phyloP scores from a whole-genome alignment of 2,329 filamentous ascomycete species.

The Hypoxylon sp. region DNA sequence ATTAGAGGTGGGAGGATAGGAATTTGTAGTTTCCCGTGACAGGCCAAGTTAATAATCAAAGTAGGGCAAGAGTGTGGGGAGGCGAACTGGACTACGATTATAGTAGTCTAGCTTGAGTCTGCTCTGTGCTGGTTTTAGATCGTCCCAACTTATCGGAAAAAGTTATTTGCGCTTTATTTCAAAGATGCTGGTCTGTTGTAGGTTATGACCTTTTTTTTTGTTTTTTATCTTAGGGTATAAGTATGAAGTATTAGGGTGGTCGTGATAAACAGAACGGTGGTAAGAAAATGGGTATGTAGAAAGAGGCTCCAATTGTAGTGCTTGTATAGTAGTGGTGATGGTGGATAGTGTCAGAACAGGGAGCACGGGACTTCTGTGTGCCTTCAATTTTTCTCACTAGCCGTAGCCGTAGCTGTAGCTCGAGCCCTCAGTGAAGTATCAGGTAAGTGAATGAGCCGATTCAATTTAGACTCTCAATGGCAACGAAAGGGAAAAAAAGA shows the following conservation, averaged over 20 bases:
- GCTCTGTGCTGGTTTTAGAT: constrained; percentile 23
- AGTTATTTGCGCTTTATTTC: constrained; percentile 6
- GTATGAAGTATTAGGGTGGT: no score
- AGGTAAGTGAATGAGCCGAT: no score
- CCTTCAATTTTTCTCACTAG: no score
- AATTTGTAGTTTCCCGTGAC: constrained; percentile 46
- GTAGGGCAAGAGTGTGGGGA: constrained; percentile 38
- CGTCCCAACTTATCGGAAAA: constrained; percentile 24
- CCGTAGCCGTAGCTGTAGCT: no score
- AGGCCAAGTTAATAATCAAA: constrained; percentile 37
- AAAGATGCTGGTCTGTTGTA: not conserved
- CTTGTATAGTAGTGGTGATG: constrained; percentile 8
- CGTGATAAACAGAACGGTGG: no score
- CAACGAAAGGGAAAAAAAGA: no score
- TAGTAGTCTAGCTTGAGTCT: constrained; percentile 27
- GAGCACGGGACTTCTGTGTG: no score
- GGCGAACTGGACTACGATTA: constrained; percentile 31
- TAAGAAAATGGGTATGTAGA: no score
- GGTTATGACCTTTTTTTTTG: not conserved
- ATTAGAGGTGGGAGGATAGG: constrained; percentile 39
- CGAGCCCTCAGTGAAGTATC: no score
- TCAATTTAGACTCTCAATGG: no score
- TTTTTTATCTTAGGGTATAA: not conserved
- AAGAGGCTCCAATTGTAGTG: constrained; percentile 14
- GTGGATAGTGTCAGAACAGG: not conserved